phyloP scores from a whole-genome alignment of 163 green algal genomes.

The Volvox carteri region DNA sequence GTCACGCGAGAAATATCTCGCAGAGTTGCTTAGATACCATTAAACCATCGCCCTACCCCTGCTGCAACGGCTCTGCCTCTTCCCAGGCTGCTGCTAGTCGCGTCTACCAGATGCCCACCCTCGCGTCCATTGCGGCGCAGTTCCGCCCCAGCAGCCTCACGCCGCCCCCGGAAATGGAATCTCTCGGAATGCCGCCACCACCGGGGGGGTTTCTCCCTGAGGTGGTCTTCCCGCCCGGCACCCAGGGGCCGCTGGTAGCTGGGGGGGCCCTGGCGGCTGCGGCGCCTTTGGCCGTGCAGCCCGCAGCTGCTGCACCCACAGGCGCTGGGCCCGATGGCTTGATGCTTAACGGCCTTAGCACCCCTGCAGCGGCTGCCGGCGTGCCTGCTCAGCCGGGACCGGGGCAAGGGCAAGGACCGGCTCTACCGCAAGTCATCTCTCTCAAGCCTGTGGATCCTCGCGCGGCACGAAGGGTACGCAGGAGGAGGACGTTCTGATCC shows the following conservation, averaged over 20 bases:
- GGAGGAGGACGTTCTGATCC: background rate
- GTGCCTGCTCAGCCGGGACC: background rate
- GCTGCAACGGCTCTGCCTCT: background rate
- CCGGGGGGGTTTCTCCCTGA: background rate
- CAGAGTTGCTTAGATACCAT: too few relatives aligned
- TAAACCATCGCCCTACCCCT: too few relatives aligned
- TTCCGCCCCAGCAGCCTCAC: constrained; percentile 21
- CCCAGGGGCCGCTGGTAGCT: background rate
- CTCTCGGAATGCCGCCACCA: background rate
- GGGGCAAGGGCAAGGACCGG: background rate
- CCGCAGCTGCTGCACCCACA: background rate
- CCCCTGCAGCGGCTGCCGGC: background rate
- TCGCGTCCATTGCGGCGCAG: constrained; percentile 51
- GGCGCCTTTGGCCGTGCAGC: too few relatives aligned
- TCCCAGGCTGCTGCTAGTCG: background rate
- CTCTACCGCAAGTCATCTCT: background rate
- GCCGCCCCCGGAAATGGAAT: constrained; percentile 19
- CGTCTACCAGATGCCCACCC: constrained; percentile 50
- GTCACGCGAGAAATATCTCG: too few relatives aligned
- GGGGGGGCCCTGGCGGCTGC: background rate
- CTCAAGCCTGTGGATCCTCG: constrained; percentile 50
- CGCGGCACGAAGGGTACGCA: constrained; percentile 24
- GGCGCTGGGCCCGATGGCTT: background rate
- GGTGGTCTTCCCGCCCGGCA: background rate
- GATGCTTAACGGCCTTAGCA: background rate